A percentile compares a stretch with the other conserved stretches of the same genome.
These are phyloP conservation scores for Chlorociboria aeruginascens DNA, from an alignment of 495 filamentous ascomycete species.

Conservation along the genomic window DNA sequence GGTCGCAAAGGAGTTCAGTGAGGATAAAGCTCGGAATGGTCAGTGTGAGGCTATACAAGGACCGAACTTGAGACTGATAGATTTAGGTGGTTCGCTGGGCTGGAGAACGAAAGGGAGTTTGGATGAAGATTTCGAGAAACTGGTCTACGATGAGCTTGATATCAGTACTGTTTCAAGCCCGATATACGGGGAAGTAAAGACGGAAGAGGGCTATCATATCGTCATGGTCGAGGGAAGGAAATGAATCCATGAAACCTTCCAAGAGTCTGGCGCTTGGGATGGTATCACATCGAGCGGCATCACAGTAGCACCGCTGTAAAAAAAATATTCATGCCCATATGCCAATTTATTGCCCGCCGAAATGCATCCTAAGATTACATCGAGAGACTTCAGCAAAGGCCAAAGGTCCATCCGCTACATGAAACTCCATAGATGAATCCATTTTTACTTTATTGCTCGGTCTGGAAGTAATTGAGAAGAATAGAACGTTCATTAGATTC, in stretches of 20 bases:
- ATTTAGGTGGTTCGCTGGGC: constrained; percentile 59
- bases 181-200: constrained; percentile 71
- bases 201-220: constrained; percentile 81
- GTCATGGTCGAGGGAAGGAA: constrained; percentile 77
- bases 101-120: constrained; percentile 72
- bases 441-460: constrained; percentile 41
- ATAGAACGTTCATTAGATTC: constrained; percentile 95
- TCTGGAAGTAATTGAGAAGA: constrained; percentile 99
- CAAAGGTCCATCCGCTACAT: constrained; percentile 15
- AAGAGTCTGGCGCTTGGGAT: constrained; percentile 5
- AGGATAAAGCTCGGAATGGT: constrained; percentile 84
- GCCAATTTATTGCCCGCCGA: constrained; percentile 18
- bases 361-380: constrained; percentile 21
- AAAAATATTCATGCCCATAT: constrained; percentile 15
- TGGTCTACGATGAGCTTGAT: constrained; percentile 61
- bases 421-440: constrained; percentile 15
- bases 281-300: not conserved
- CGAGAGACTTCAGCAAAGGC: constrained; percentile 13
- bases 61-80: not conserved
- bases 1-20: constrained; percentile 75
- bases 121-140: constrained; percentile 65
- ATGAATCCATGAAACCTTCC: constrained; percentile 19
- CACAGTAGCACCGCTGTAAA: not conserved
- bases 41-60: constrained; percentile 9
- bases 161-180: constrained; percentile 64